A percentile compares a stretch with the other conserved stretches of the same genome.
phyloP scores from a whole-genome alignment of 2,329 filamentous ascomycete species.

The Sordariomycetes sp. region DNA sequence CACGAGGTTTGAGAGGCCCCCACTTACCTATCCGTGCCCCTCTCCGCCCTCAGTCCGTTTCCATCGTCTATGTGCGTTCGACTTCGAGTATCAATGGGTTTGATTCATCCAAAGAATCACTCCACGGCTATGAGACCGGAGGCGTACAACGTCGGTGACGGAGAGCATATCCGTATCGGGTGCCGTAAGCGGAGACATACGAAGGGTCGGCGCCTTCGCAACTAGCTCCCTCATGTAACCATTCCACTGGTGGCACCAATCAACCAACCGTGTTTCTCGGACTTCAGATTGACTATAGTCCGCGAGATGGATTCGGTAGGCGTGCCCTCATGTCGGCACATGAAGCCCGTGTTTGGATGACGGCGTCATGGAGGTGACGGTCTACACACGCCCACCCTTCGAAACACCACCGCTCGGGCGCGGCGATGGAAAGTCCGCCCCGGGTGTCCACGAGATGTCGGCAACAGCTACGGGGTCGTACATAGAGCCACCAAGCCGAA shows the following conservation, averaged over 20 bases:
- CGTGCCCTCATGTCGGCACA: neutral
- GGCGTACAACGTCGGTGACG: slow-evolving; percentile 1
- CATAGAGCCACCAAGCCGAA: neutral
- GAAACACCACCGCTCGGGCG: no score
- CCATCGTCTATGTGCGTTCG: neutral
- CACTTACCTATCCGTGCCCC: neutral
- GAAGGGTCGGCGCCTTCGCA: no score
- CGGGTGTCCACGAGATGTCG: no score
- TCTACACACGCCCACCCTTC: no score
- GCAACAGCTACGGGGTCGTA: no score
- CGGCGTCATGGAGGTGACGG: no score
- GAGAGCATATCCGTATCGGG: no score
- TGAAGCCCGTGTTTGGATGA: no score
- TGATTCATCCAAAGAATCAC: neutral
- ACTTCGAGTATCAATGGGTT: neutral
- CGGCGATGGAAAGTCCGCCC: no score
- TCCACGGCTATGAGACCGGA: neutral
- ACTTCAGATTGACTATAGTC: neutral
- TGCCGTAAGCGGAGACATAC: no score
- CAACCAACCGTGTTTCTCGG: neutral
- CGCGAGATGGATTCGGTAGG: neutral
- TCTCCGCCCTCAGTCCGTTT: neutral
- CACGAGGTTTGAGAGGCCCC: neutral
- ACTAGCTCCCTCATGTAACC: neutral
- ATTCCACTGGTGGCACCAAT: neutral